A percentile compares a stretch with the other conserved stretches of the same genome.
phyloP scores from a whole-genome alignment of 2,329 filamentous ascomycete species.

The Arachnomyces sp. region DNA sequence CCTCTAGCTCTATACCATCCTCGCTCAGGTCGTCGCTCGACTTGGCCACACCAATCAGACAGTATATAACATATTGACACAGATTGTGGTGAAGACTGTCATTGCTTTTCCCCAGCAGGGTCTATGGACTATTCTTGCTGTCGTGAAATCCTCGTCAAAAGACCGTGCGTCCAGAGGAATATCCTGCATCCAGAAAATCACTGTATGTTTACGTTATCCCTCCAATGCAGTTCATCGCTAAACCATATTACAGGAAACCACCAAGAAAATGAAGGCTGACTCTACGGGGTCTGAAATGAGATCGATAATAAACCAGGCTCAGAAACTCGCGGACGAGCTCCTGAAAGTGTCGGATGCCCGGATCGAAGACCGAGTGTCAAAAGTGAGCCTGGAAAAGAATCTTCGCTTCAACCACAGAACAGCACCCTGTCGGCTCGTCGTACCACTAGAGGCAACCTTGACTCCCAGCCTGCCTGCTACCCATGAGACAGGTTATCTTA shows the following conservation, averaged over 20 bases:
- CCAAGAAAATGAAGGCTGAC: constrained; percentile 40
- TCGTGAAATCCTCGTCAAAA: constrained; percentile 69
- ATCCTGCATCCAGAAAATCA: constrained; percentile 34
- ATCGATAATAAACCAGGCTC: constrained; percentile 64
- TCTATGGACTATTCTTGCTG: constrained; percentile 80
- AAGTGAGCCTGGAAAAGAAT: constrained; percentile 68
- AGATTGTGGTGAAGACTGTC: constrained; percentile 81
- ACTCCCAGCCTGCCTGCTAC: constrained; percentile 68
- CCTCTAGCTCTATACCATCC: constrained; percentile 47
- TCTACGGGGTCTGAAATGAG: constrained; percentile 52
- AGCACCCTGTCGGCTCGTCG: constrained; percentile 75
- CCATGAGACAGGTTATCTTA: constrained; percentile 60
- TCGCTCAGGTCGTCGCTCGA: constrained; percentile 91
- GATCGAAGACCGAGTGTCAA: constrained; percentile 59
- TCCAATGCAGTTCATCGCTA: background rate
- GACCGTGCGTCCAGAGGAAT: constrained; percentile 55
- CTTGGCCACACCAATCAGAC: constrained; percentile 76
- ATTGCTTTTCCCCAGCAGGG: constrained; percentile 81
- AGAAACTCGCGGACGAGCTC: constrained; percentile 74
- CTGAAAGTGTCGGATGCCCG: constrained; percentile 72
- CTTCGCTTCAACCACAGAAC: constrained; percentile 76
- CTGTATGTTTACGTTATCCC: constrained; percentile 19
- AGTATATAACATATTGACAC: constrained; percentile 67
- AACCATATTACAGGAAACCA: constrained; percentile 34
- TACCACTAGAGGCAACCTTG: constrained; percentile 78